phyloP scores from a whole-genome alignment of 805 yeast genomes.

The Saccharomycopsis fermentans region DNA sequence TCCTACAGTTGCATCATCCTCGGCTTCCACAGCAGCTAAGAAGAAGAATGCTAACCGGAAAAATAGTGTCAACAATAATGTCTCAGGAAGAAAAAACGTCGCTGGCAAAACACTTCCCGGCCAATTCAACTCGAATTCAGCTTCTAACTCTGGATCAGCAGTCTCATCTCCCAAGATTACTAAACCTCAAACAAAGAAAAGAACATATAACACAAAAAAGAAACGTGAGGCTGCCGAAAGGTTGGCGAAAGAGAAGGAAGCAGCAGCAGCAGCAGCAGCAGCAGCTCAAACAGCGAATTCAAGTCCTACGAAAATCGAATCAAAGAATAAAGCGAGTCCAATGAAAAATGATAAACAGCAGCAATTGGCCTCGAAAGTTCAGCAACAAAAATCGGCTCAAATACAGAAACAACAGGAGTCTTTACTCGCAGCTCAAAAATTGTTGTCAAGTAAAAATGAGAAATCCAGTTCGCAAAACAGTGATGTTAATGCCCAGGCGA shows the following conservation, averaged over 20 bases:
- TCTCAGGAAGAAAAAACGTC: slow-evolving; percentile 14
- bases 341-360: background rate
- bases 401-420: slow-evolving; percentile 3
- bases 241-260: background rate
- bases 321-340: background rate
- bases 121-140: slow-evolving; percentile 14
- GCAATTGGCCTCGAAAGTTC: background rate
- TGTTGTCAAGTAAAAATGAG: background rate
- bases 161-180: slow-evolving; percentile 10
- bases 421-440: background rate
- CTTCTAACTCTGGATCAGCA: slow-evolving; percentile 2
- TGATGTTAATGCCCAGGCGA: background rate
- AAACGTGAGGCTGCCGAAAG: slow-evolving; percentile 9
- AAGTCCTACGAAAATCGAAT: background rate
- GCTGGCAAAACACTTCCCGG: slow-evolving; percentile 27
- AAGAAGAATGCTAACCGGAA: background rate
- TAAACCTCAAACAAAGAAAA: slow-evolving; percentile 12
- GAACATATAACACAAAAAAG: slow-evolving; percentile 14
- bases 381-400: slow-evolving; percentile 8
- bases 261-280: slow-evolving; percentile 6
- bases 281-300: slow-evolving; percentile 1
- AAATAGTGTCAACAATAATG: background rate
- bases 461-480: background rate
- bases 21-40: background rate
- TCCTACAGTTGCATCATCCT: background rate